Evolutionary conservation across 164 flowering plant genomes (phyloP), one percentile per base, ranked within the genome.

Genomic region (Paratinospora sagittata): DNA sequence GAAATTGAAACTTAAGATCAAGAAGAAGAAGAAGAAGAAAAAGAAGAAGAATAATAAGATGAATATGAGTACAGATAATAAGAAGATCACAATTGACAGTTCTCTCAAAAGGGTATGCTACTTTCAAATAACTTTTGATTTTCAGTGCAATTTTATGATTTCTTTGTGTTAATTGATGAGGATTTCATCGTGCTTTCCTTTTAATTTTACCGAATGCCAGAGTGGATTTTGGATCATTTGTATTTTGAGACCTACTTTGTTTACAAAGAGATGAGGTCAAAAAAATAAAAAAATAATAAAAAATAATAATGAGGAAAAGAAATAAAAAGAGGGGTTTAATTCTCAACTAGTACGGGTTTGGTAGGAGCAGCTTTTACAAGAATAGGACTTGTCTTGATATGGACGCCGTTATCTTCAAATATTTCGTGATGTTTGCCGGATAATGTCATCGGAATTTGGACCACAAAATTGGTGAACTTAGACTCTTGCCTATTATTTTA

Each of bases 291-390:
- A n/a, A n/a, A n/a, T n/a, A n/a, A n/a, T n/a, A n/a, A n/a, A n/a
- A n/a, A n/a, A n/a, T n/a, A n/a, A n/a, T n/a, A n/a, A 17, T 33
- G 36, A 24, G 67, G 66, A 8, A 39, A 19, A 63, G 33, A 64
- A 27, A 24, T 23, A 21, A 61, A 65, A 33, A 33, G 67, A 34
- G 19, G 39, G 45, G 61, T 16, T 52, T 30, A 30, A 30, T 30
- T 30, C 34, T 52, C 58, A 3, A 52, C 6, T 52, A n/a, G 58
- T 52, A 52, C 58, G 58, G 58, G 61, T 55, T 55, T 3, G 61
- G 61, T 55, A 55, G 61, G 61, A 55, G 61, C 61, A 55, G 61
- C 61, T 55, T 55, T 55, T 55, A 55, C 19, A 55, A 55, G 61
- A 55, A 21, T 55, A 23, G 34, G 39, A 65, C 23, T 41, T 65